Evolutionary conservation across 2,329 filamentous ascomycete species (phyloP).

Genomic region (Exophiala viscosa): DNA sequence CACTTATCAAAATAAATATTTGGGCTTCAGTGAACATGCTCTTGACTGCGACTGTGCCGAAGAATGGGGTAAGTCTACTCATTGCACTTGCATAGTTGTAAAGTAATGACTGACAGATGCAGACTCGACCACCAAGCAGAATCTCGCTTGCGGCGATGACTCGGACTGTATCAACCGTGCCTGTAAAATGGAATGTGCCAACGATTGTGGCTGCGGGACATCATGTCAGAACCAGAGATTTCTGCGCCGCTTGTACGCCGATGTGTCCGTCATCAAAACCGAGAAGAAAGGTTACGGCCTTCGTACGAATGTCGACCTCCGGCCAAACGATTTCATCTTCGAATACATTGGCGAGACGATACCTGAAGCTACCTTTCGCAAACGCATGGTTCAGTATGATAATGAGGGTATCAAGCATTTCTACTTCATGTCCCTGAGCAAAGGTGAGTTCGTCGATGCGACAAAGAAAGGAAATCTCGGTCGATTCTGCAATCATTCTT

Average conservation of each 20-base stretch:
- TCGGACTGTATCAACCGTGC: conserved; percentile 98
- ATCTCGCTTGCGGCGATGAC: conserved; percentile 88
- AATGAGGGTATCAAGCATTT: conserved; percentile 98
- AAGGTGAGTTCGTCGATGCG: conserved; percentile 94
- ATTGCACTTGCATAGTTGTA: conserved; percentile 12
- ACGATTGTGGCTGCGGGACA: conserved; percentile 80
- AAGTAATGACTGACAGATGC: conserved; percentile 34
- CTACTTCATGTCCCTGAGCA: conserved; percentile 98
- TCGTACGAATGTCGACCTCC: conserved; percentile 72
- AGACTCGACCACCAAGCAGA: conserved; percentile 54
- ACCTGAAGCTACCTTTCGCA: conserved; percentile 82
- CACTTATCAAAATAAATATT: conserved; percentile 84
- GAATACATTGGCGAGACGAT: conserved; percentile 99
- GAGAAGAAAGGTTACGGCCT: conserved; percentile 97
- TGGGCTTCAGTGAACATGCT: conserved; percentile 87
- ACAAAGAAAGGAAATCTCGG: conserved; percentile 95
- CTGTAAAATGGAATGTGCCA: conserved; percentile 94
- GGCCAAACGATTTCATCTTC: conserved; percentile 86
- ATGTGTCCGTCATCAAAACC: conserved; percentile 93
- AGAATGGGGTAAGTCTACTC: conserved; percentile 75
- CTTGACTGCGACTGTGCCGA: conserved; percentile 93
- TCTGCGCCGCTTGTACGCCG: conserved; percentile 80
- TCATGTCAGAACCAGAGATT: conserved; percentile 94
- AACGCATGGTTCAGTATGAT: conserved; percentile 89
- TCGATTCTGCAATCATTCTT: conserved; percentile 98